A percentile compares a stretch with the other conserved stretches of the same genome.
These are phyloP conservation scores for Amborella trichopoda DNA, from an alignment of 164 flowering plant species.

Conservation along the genomic window DNA sequence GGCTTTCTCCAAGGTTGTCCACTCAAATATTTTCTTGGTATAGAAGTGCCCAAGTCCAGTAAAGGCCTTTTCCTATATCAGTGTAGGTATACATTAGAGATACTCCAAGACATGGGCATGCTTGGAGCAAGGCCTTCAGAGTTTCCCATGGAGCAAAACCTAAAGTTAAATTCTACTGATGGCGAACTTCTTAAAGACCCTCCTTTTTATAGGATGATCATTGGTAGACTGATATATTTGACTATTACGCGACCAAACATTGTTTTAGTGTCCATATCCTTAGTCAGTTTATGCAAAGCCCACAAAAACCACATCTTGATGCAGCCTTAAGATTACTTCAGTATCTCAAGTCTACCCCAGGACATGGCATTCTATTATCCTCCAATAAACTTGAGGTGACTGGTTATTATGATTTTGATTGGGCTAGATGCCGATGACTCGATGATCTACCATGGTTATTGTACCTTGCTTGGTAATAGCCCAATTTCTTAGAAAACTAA, in stretches of 20 bases:
- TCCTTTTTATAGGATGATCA: not conserved
- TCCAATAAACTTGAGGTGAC: not conserved
- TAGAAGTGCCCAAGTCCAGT: not conserved
- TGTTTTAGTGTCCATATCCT: not conserved
- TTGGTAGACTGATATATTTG: not conserved
- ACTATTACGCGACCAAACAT: not conserved
- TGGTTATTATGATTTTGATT: not conserved
- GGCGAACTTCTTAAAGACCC: not conserved
- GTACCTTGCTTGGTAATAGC: not conserved
- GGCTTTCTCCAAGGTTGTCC: not conserved
- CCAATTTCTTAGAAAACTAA: not conserved
- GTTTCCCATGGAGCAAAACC: not conserved
- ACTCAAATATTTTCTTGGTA: not conserved
- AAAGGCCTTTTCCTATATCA: not conserved
- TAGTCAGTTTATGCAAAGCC: too few relatives aligned
- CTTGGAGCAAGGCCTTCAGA: conserved; percentile 1
- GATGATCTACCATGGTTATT: not conserved
- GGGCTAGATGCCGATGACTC: not conserved
- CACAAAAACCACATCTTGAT: too few relatives aligned
- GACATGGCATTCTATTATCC: not conserved
- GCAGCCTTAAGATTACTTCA: not conserved
- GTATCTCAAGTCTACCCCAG: not conserved
- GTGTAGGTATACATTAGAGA: not conserved
- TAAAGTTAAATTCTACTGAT: not conserved
- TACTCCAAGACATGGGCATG: not conserved